Evolutionary conservation across 352 stramenopile species (phyloP), one percentile per base, ranked within the genome.

Genomic region (Lagenidium sp.): DNA sequence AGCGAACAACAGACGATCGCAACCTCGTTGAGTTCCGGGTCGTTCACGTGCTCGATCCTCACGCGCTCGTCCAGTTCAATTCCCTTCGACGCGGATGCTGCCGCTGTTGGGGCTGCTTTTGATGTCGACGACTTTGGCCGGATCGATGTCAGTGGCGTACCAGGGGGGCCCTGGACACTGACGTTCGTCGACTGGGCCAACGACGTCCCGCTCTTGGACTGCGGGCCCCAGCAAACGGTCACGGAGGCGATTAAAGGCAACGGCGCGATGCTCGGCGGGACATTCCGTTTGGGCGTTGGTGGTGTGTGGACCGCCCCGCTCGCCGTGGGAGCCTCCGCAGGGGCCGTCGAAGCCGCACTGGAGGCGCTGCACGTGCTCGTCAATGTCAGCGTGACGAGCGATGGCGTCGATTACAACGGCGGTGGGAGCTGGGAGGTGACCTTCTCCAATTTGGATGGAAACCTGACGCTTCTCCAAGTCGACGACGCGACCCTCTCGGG

Each of bases 111-210:
- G 3, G 6, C 10, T 28, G 63, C 65, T 2, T 64, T 82, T 43
- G 41, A 55, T 29, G 23, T 12, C 4, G 20, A 37, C 8, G 44
- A 19, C 1, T 69, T 82, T 36, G 68, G 68, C 8, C 44, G 37
- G n/a, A 43, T 69, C 6, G 15, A 20, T 19, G 49, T 62, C 15
- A 52, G 35, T 31, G 54, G 55, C 0, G 36, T 6, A 16, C 20
- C 36, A 20, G 55, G 53, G 16, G 60, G 65, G 1, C 55, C 63
- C 2, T 83, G 70, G 70, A 22, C 40, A 0, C 41, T 80, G 26
- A 59, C 46, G 1, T 80, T 80, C 38, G 19, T 78, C 0, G 63
- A 76, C 12, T 73, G 57, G 58, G 53, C 59, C 5, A 65, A 67
- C 6, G 36, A 75, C 29, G 15, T 83, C 0, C 45, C 59, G 0